Evolutionary conservation across 2,329 filamentous ascomycete genomes (phyloP).

Genomic region (Ophiostoma novo-ulmi): DNA sequence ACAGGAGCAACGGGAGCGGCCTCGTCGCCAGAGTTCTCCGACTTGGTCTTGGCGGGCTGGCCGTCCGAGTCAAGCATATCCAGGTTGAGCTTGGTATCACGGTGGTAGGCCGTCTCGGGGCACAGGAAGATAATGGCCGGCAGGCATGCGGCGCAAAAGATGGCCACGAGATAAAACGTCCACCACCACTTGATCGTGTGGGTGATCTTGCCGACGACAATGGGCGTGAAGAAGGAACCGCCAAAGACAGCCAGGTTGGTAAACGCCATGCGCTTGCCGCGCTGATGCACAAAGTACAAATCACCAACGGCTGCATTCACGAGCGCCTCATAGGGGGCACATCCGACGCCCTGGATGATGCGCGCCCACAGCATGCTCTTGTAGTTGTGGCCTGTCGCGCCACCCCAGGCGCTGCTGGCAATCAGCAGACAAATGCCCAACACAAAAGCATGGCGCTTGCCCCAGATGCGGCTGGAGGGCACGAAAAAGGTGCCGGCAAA

Average conservation of each 20-base stretch:
- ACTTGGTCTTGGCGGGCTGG: conserved; percentile 22
- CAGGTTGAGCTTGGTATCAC: conserved; percentile 63
- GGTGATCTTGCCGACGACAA: conserved; percentile 86
- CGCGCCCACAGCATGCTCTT: conserved; percentile 69
- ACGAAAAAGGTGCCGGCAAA: conserved; percentile 80
- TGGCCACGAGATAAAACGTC: conserved; percentile 84
- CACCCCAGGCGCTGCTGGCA: conserved; percentile 71
- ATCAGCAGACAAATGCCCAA: conserved; percentile 70
- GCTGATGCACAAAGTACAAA: conserved; percentile 76
- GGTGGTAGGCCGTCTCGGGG: conserved; percentile 75
- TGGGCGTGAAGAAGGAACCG: conserved; percentile 65
- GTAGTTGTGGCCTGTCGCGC: conserved; percentile 62
- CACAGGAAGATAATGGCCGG: conserved; percentile 71
- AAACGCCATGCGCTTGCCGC: conserved; percentile 82
- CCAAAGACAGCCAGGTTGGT: conserved; percentile 55
- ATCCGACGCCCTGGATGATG: conserved; percentile 77
- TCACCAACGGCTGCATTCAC: conserved; percentile 88
- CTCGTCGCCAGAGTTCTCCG: conserved; percentile 19
- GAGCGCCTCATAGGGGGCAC: conserved; percentile 83
- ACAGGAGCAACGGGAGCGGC: conserved; percentile 18
- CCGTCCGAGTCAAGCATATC: conserved; percentile 50
- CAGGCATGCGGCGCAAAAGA: conserved; percentile 68
- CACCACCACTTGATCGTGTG: conserved; percentile 71
- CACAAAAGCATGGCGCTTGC: conserved; percentile 83
- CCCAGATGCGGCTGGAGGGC: conserved; percentile 82